These are phyloP conservation scores for Benincasa hispida DNA, from an alignment of 306 rosid species.

Conservation along the genomic window DNA sequence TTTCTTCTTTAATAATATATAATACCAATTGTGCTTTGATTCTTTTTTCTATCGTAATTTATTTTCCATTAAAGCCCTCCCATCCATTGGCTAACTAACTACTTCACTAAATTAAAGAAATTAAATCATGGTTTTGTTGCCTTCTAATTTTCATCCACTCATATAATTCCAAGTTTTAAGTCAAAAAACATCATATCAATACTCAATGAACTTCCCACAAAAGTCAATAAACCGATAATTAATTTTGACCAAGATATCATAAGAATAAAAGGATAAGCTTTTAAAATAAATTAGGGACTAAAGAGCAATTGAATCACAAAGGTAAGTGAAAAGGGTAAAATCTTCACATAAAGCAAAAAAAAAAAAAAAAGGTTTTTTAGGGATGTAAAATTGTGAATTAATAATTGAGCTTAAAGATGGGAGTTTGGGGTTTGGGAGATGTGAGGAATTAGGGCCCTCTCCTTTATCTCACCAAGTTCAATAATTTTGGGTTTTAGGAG, in stretches of 20 bases:
- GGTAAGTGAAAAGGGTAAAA: background rate
- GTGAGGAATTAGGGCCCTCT: background rate
- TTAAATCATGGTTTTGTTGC: background rate
- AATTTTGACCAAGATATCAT: background rate
- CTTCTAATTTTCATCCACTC: background rate
- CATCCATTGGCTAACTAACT: background rate
- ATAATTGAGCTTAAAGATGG: constrained; percentile 6
- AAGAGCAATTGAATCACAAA: background rate
- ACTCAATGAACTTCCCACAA: background rate
- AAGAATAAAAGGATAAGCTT: background rate
- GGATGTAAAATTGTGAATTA: background rate
- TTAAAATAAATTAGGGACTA: background rate
- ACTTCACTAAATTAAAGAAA: background rate
- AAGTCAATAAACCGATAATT: background rate
- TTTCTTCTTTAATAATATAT: too few relatives aligned
- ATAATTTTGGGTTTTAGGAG: constrained; percentile 18
- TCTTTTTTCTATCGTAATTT: too few relatives aligned
- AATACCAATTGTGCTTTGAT: too few relatives aligned
- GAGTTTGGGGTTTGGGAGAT: background rate
- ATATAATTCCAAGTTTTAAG: background rate
- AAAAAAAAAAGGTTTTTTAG: background rate
- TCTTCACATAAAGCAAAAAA: background rate
- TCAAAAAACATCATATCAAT: background rate
- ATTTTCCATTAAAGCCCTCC: background rate
- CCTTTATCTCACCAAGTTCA: background rate